Percentiles rank a stretch among this genome's conserved stretches.
These are phyloP conservation scores for Geotrichum reessii DNA, from an alignment of 1,139 yeast genomes.

Conservation along the genomic window DNA sequence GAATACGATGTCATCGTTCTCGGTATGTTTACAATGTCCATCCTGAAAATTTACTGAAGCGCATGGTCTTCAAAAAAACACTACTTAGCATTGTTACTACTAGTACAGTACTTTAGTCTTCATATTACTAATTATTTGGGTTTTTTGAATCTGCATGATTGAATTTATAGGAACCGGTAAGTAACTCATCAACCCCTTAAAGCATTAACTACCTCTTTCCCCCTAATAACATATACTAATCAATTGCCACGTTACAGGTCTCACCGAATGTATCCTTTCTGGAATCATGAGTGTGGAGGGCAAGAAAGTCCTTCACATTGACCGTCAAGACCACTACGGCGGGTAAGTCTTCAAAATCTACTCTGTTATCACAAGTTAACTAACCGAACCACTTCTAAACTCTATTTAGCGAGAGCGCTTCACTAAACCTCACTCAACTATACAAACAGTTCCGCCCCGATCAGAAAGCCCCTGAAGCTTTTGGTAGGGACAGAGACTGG, in stretches of 20 bases:
- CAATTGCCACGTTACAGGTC: conserved; percentile 43
- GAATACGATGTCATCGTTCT: conserved; percentile 87
- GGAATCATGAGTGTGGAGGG: conserved; percentile 94
- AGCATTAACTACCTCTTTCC: background rate
- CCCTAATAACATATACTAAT: background rate
- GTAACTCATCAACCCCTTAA: background rate
- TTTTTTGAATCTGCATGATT: background rate
- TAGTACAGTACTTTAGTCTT: background rate
- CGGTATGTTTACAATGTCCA: conserved; percentile 41
- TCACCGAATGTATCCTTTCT: conserved; percentile 91
- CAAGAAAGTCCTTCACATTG: conserved; percentile 92
- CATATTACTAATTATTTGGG: background rate
- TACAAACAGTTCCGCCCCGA: conserved; percentile 42
- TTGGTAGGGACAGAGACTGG: conserved; percentile 96
- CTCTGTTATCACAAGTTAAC: background rate
- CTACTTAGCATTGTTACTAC: background rate
- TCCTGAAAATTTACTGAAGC: too few species aligned
- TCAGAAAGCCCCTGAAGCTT: conserved; percentile 57
- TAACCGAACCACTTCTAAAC: background rate
- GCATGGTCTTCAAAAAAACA: too few species aligned
- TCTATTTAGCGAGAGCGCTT: conserved; percentile 48
- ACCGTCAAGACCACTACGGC: conserved; percentile 93
- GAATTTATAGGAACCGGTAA: background rate
- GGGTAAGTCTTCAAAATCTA: conserved; percentile 36
- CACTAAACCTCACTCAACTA: conserved; percentile 50